Evolutionary conservation across 1,284 basidiomycete species (phyloP).

Genomic region (Tylopilus microsporus): DNA sequence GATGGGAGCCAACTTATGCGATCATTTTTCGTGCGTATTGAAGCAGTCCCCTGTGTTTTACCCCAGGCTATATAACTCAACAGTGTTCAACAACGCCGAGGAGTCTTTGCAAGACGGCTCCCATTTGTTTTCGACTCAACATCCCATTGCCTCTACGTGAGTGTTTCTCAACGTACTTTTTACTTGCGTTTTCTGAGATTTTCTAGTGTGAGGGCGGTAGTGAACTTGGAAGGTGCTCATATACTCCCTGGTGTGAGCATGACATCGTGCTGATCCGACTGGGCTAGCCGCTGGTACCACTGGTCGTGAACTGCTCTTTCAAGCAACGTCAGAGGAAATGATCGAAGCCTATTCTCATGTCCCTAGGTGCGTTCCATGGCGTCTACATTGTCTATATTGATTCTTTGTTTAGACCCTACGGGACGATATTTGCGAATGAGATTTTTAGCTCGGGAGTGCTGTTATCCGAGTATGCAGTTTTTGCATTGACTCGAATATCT

Average conservation of each 20-base stretch:
- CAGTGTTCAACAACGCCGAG: conserved; percentile 95
- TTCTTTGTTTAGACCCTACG: conserved; percentile 63
- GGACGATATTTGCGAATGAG: conserved; percentile 89
- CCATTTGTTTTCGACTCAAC: conserved; percentile 87
- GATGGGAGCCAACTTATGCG: conserved; percentile 73
- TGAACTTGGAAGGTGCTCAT: conserved; percentile 81
- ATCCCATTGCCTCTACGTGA: conserved; percentile 67
- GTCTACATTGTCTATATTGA: not conserved
- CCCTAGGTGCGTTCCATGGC: conserved; percentile 50
- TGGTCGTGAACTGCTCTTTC: conserved; percentile 90
- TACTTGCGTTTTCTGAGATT: not conserved
- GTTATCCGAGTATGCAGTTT: conserved; percentile 71
- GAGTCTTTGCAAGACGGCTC: conserved; percentile 93
- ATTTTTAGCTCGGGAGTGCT: conserved; percentile 92
- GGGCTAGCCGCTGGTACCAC: conserved; percentile 76
- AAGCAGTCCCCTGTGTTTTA: not conserved
- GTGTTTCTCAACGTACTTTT: conserved; percentile 23
- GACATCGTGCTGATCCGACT: conserved; percentile 4
- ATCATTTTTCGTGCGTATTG: conserved; percentile 73
- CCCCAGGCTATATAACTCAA: not conserved
- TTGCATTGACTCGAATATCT: conserved; percentile 6
- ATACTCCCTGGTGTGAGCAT: not conserved
- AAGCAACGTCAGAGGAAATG: conserved; percentile 93
- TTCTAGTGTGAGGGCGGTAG: conserved; percentile 73
- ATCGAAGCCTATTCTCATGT: conserved; percentile 85